These are phyloP conservation scores for Umbelopsis vinacea DNA, from an alignment of 192 early-diverging fungal species.

Conservation along the genomic window DNA sequence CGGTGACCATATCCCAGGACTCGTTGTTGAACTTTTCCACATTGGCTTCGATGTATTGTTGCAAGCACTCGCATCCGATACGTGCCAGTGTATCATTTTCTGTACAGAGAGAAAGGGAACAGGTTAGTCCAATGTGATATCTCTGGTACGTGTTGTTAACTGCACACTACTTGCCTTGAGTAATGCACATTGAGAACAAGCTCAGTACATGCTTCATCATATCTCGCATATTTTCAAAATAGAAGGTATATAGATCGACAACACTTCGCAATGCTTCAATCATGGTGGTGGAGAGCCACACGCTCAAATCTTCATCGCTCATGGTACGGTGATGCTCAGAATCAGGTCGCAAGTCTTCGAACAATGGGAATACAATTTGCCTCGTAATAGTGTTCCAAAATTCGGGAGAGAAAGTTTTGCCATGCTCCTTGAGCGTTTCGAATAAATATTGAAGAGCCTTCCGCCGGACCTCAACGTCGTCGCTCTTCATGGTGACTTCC, in stretches of 20 bases:
- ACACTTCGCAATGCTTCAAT: conserved; percentile 90
- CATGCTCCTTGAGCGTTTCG: conserved; percentile 79
- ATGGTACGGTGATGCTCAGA: conserved; percentile 60
- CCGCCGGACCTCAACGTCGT: conserved; percentile 91
- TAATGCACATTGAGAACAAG: conserved; percentile 83
- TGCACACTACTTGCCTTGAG: conserved; percentile 61
- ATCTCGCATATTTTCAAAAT: conserved; percentile 70
- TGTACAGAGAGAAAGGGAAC: conserved; percentile 16
- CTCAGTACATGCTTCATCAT: conserved; percentile 82
- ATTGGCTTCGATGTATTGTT: conserved; percentile 86
- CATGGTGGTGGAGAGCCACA: conserved; percentile 94
- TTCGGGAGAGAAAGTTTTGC: conserved; percentile 68
- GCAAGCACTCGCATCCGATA: conserved; percentile 89
- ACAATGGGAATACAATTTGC: conserved; percentile 89
- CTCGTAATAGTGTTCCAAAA: conserved; percentile 86
- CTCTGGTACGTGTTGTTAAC: background rate
- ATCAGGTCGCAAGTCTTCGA: conserved; percentile 78
- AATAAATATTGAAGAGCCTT: conserved; percentile 85
- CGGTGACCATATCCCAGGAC: conserved; percentile 76
- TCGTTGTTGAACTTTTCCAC: conserved; percentile 68
- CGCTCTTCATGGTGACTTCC: conserved; percentile 87
- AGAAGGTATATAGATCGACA: conserved; percentile 82
- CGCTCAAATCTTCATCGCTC: conserved; percentile 83
- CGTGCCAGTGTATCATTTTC: conserved; percentile 89
- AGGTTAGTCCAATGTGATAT: background rate